Evolutionary conservation across 2,329 filamentous ascomycete species (phyloP), one percentile per base, ranked within the genome.

Genomic region (Grosmannia clavigera): DNA sequence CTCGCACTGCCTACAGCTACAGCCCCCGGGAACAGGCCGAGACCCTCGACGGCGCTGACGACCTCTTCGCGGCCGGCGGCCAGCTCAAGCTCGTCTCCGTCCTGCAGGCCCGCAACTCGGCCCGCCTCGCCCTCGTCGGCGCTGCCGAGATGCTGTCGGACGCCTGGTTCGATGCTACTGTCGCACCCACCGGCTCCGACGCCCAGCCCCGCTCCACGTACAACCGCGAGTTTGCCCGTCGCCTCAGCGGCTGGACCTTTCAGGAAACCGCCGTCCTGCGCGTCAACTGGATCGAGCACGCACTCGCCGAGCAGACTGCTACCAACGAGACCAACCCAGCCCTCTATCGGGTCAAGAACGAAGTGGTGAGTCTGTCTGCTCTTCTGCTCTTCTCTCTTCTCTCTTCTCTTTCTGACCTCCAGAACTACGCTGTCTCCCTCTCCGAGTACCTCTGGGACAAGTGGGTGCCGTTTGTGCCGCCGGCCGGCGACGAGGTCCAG

Each of bases 271-370:
- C 94, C 66, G 90, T 99, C 12, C 72, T 99, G 66, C 87, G 88
- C 67, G 88, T 95, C 67, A 90, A 90, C 70, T 83, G 81, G 68
- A 81, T 97, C 64, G 82, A 91, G 75, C 94, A 99, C 75, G 85
- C 85, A 69, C 75, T 86, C 59, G 73, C 83, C 65, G 82, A 81
- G 66, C 78, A 75, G 61, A 73, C 72, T 43, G 77, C 73, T n/a
- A 70, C 70, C 55, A 80, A 82, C 64, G 80, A 80, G 65, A 80
- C 82, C 64, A 96, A 96, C 77, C 92, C 92, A 11, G 82, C 77
- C 60, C 92, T 97, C 66, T 99, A 99, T 77, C 84, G 94, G 65
- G 85, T 99, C 71, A 99, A 97, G 82, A 96, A 90, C 75, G 87
- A 96, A 70, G 92, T 96, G 68, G 92, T 96, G 82, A 71, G 90